Percentiles rank a stretch among this genome's conserved stretches.
phyloP scores from a whole-genome alignment of 139 green algal genomes.

The Micromonas commoda region DNA sequence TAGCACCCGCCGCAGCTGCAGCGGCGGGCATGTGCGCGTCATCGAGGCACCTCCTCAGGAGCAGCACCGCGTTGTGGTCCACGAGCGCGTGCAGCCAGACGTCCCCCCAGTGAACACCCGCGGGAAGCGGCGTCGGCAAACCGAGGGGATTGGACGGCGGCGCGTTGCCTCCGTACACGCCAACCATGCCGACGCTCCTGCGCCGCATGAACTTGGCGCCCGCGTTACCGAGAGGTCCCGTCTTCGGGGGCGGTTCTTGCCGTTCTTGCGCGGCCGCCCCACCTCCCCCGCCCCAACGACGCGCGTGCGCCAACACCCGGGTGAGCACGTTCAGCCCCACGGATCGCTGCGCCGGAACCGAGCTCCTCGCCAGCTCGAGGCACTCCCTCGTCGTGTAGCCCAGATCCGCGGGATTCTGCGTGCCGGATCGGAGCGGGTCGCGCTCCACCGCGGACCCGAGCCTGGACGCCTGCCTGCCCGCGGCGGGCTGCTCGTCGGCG shows the following conservation, averaged over 20 bases:
- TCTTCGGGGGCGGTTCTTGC: too few species aligned
- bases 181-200: background rate
- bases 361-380: background rate
- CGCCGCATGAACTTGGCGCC: background rate
- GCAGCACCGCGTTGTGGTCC: background rate
- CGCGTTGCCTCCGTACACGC: background rate
- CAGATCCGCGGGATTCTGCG: background rate
- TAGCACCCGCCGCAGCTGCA: background rate
- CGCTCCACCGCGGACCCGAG: background rate
- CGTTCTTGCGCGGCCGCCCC: too few species aligned
- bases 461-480: too few species aligned
- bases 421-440: background rate
- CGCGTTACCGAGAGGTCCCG: background rate
- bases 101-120: background rate
- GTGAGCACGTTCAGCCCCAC: background rate
- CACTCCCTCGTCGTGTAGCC: slow-evolving; percentile 6
- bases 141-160: background rate
- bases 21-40: background rate
- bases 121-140: background rate
- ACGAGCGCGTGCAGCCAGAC: slow-evolving; percentile 7
- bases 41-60: background rate
- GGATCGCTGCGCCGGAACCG: background rate
- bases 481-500: background rate
- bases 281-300: background rate
- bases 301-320: background rate